Evolutionary conservation across 495 filamentous ascomycete species (phyloP).

Genomic region (Aspergillus leporis): DNA sequence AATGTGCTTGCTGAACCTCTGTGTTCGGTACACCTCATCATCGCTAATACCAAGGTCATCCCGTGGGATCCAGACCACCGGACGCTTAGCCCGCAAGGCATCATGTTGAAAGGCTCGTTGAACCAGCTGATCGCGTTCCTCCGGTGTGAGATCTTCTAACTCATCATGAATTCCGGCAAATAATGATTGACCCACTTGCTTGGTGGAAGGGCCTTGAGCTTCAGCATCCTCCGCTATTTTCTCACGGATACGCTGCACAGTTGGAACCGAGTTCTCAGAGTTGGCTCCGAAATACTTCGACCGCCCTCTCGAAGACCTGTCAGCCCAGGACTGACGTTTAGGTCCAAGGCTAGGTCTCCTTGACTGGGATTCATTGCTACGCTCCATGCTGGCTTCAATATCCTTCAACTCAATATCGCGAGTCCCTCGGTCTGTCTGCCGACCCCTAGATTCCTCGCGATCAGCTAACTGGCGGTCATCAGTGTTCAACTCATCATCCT

Average conservation of each 20-base stretch:
- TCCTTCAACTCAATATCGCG: slow-evolving; percentile 64
- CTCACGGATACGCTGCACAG: slow-evolving; percentile 36
- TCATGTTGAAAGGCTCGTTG: slow-evolving; percentile 89
- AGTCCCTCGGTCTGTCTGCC: slow-evolving; percentile 36
- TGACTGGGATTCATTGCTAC: slow-evolving; percentile 16
- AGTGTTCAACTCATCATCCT: slow-evolving; percentile 43
- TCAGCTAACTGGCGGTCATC: slow-evolving; percentile 49
- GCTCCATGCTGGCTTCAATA: slow-evolving; percentile 39
- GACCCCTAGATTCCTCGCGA: slow-evolving; percentile 32
- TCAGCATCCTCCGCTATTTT: slow-evolving; percentile 57
- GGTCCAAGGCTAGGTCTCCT: slow-evolving; percentile 20
- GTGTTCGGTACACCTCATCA: slow-evolving; percentile 81
- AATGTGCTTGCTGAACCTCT: slow-evolving; percentile 74
- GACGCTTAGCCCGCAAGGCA: slow-evolving; percentile 80
- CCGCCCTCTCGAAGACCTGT: slow-evolving; percentile 39
- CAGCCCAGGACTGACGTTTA: slow-evolving; percentile 43
- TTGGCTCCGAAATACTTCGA: slow-evolving; percentile 43
- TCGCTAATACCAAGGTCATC: slow-evolving; percentile 90
- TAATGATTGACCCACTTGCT: slow-evolving; percentile 69
- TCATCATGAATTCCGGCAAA: slow-evolving; percentile 87
- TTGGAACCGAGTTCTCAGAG: slow-evolving; percentile 32
- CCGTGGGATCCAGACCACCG: slow-evolving; percentile 91
- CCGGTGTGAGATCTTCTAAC: slow-evolving; percentile 90
- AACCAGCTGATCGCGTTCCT: slow-evolving; percentile 84
- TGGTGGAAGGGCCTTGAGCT: slow-evolving; percentile 56